Conservation (phyloP, 2,329 filamentous ascomycete genomes). For the Ophiostoma sp. region DNA sequence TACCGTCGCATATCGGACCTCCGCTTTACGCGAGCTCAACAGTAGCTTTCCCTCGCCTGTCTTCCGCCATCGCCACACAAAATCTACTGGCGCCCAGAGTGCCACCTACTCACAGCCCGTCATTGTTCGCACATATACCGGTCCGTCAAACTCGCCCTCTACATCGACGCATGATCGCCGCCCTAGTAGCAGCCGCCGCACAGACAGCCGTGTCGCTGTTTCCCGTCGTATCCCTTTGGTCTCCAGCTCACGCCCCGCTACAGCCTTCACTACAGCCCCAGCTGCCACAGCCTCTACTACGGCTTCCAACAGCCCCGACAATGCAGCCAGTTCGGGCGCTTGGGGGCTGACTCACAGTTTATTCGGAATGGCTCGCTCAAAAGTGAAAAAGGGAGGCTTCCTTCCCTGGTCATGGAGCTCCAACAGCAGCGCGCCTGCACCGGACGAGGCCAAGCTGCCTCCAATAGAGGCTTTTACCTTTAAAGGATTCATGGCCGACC, state of each 20-base stretch:
- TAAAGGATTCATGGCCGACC: slow-evolving; percentile 53
- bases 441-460: slow-evolving; percentile 45
- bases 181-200: slow-evolving; percentile 32
- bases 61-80: slow-evolving; percentile 49
- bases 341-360: slow-evolving; percentile 21
- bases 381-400: slow-evolving; percentile 38
- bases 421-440: slow-evolving; percentile 25
- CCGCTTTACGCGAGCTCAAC: slow-evolving; percentile 56
- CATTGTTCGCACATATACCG: slow-evolving; percentile 59
- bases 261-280: slow-evolving; percentile 22
- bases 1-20: slow-evolving; percentile 53
- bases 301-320: slow-evolving; percentile 20
- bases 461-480: slow-evolving; percentile 60
- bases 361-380: slow-evolving; percentile 41
- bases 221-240: slow-evolving; percentile 32
- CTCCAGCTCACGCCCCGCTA: slow-evolving; percentile 15
- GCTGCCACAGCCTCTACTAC: too few relatives aligned
- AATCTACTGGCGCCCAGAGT: slow-evolving; percentile 51
- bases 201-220: slow-evolving; percentile 29
- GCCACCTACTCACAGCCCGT: slow-evolving; percentile 61
- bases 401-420: slow-evolving; percentile 32
- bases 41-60: slow-evolving; percentile 48
- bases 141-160: slow-evolving; percentile 35
- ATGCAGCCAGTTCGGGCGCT: slow-evolving; percentile 21
- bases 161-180: slow-evolving; percentile 29